These are phyloP conservation scores for Trifolium pratense DNA, from an alignment of 306 rosid genomes.

Conservation along the genomic window DNA sequence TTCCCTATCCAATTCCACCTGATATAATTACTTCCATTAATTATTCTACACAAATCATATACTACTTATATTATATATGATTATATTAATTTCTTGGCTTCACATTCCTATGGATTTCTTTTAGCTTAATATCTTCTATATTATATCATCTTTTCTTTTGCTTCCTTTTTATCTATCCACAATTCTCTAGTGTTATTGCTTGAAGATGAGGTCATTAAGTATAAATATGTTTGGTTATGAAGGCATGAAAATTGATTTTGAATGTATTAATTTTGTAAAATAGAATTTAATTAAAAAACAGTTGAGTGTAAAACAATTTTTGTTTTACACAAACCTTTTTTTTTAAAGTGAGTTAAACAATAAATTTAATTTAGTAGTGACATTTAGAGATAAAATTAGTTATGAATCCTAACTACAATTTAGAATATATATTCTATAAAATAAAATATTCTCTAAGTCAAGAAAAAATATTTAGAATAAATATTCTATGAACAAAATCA, in stretches of 20 bases:
- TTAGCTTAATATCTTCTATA: conserved; percentile 29
- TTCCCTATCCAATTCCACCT: conserved; percentile 46
- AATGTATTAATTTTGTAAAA: neutral
- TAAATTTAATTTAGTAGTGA: neutral
- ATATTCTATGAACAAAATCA: neutral
- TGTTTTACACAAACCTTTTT: neutral
- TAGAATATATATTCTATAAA: neutral
- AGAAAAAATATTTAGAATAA: too few species aligned
- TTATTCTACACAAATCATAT: conserved; percentile 38
- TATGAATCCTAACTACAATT: neutral
- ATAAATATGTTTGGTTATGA: neutral
- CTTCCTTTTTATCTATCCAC: neutral
- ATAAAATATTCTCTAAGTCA: too few species aligned
- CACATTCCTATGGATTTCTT: conserved; percentile 27
- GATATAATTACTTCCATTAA: conserved; percentile 42
- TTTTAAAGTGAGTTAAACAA: neutral
- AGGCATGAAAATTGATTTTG: neutral
- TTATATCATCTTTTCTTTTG: neutral
- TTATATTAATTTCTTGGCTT: conserved; percentile 14
- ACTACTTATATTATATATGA: neutral
- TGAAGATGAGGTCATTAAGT: conserved; percentile 38
- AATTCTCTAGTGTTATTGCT: conserved; percentile 33
- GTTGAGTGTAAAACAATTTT: neutral
- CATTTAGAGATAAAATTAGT: neutral
- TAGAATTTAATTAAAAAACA: neutral